phyloP scores from a whole-genome alignment of 2,329 filamentous ascomycete genomes.

The Lachnellula hyalina region DNA sequence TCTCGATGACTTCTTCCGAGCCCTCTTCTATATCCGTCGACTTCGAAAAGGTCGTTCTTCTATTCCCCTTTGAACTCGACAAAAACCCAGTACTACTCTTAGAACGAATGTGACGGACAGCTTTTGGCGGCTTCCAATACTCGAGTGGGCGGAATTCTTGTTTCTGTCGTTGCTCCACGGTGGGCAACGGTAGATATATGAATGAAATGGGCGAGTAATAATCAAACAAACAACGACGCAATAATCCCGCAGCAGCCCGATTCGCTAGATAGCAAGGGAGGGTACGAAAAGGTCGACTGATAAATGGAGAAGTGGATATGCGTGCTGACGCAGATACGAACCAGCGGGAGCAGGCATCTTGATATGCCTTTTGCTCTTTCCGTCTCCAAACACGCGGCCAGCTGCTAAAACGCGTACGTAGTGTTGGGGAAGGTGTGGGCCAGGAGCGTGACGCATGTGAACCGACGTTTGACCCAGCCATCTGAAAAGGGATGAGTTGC shows the following conservation, averaged over 20 bases:
- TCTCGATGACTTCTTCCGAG: constrained; percentile 5
- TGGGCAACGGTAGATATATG: constrained; percentile 2
- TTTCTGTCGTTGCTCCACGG: constrained; percentile 10
- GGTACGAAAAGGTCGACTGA: not conserved
- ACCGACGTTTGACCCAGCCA: not conserved
- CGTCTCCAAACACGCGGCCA: not conserved
- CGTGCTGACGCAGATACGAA: not conserved
- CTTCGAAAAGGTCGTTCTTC: constrained; percentile 8
- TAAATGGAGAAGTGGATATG: not conserved
- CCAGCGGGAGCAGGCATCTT: not conserved
- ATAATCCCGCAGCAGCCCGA: too few relatives aligned
- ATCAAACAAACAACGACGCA: too few relatives aligned
- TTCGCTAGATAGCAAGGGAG: not conserved
- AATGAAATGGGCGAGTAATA: not conserved
- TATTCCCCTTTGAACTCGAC: not conserved
- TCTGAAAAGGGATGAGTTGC: too few relatives aligned
- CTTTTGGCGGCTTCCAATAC: constrained; percentile 25
- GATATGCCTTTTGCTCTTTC: not conserved
- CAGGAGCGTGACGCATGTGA: not conserved
- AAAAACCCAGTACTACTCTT: constrained; percentile 13
- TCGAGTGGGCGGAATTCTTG: constrained; percentile 17
- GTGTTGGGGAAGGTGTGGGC: not conserved
- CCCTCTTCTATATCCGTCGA: constrained; percentile 5
- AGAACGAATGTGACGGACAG: constrained; percentile 18
- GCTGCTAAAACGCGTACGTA: not conserved